A percentile compares a stretch with the other conserved stretches of the same genome.
phyloP scores from a whole-genome alignment of 768 basidiomycete species.

The Collybia nuda region DNA sequence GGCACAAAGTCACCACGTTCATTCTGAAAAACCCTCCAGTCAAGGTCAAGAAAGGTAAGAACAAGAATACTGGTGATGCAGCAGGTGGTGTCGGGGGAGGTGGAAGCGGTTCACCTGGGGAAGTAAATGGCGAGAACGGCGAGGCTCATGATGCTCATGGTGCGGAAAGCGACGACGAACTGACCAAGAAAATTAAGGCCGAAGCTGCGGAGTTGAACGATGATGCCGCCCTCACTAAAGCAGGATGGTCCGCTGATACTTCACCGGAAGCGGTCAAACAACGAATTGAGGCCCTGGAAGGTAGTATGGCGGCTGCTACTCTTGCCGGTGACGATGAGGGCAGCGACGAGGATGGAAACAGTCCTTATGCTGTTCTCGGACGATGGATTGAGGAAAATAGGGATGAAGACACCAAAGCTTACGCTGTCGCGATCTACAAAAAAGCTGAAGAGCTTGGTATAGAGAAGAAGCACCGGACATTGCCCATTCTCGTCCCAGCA shows the following conservation, averaged over 20 bases:
- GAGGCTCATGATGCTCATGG: slow-evolving; percentile 47
- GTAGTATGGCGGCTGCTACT: slow-evolving; percentile 50
- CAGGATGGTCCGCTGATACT: slow-evolving; percentile 93
- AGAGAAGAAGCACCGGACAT: slow-evolving; percentile 91
- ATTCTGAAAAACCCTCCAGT: slow-evolving; percentile 97
- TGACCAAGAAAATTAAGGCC: slow-evolving; percentile 89
- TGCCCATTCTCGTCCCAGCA: slow-evolving; percentile 79
- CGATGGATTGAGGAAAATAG: slow-evolving; percentile 81
- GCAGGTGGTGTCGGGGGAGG: slow-evolving; percentile 22
- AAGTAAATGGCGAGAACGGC: slow-evolving; percentile 28
- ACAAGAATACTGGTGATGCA: slow-evolving; percentile 42
- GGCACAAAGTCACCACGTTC: slow-evolving; percentile 94
- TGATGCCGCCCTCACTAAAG: slow-evolving; percentile 58
- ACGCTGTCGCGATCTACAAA: slow-evolving; percentile 73
- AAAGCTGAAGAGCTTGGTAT: slow-evolving; percentile 90
- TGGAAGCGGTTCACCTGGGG: slow-evolving; percentile 14
- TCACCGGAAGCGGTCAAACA: slow-evolving; percentile 86
- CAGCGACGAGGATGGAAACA: slow-evolving; percentile 83
- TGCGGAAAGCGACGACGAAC: slow-evolving; percentile 82
- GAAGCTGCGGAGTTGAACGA: slow-evolving; percentile 77
- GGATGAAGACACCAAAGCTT: slow-evolving; percentile 45
- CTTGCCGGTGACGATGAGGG: slow-evolving; percentile 78
- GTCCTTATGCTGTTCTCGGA: slow-evolving; percentile 82
- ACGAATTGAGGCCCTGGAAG: slow-evolving; percentile 72
- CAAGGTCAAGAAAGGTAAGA: slow-evolving; percentile 74